phyloP scores from a whole-genome alignment of 83 land plant species.

The Picea abies region DNA sequence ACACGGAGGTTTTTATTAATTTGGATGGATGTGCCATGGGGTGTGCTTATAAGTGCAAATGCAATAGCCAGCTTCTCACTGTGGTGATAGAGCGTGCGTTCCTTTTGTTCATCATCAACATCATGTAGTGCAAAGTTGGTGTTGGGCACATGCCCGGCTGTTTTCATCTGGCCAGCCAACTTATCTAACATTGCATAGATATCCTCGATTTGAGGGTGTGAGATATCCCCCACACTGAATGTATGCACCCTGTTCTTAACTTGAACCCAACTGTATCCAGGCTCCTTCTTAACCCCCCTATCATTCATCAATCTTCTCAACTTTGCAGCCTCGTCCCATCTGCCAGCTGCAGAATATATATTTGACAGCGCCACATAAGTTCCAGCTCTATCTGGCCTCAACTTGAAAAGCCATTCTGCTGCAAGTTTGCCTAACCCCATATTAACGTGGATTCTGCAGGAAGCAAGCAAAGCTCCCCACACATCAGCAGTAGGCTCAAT shows the following conservation, averaged over 20 bases:
- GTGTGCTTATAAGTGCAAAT: constrained; percentile 31
- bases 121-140: constrained; percentile 34
- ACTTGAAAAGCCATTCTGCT: constrained; percentile 1
- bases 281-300: constrained; percentile 1
- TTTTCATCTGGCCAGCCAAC: constrained; percentile 27
- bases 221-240: constrained; percentile 17
- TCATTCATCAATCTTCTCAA: constrained; percentile 7
- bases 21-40: constrained; percentile 27
- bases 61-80: constrained; percentile 22
- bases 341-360: constrained; percentile 15
- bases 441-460: constrained; percentile 15
- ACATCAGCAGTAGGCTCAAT: constrained; percentile 16
- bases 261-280: constrained; percentile 5
- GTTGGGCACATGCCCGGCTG: constrained; percentile 38
- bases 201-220: constrained; percentile 43
- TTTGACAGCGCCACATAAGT: constrained; percentile 17
- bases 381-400: background rate
- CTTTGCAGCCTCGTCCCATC: constrained; percentile 8
- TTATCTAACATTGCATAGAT: constrained; percentile 42
- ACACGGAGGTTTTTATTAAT: constrained; percentile 53
- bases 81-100: constrained; percentile 23
- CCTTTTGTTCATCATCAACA: constrained; percentile 44
- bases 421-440: constrained; percentile 2
- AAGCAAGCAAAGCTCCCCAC: constrained; percentile 13
- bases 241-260: background rate